Conservation (phyloP, 1,284 basidiomycete genomes). For the Puccinia hordei region DNA sequence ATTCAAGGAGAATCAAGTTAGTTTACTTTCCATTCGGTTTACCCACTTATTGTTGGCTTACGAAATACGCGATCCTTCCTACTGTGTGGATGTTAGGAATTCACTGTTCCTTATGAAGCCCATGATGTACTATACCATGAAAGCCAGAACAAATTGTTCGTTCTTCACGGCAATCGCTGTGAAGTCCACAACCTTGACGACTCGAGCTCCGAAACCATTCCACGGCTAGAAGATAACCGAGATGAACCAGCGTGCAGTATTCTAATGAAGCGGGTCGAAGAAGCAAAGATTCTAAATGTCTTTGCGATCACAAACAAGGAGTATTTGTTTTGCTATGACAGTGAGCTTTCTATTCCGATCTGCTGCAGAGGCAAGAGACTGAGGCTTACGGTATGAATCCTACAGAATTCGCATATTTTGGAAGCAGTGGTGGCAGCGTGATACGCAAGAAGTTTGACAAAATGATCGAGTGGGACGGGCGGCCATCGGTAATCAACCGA, state of each 20-base stretch:
- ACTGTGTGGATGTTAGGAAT: conserved; percentile 31
- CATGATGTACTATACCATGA: conserved; percentile 35
- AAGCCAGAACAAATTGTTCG: conserved; percentile 24
- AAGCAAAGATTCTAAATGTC: conserved; percentile 80
- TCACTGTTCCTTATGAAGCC: conserved; percentile 48
- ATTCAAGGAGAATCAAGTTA: conserved; percentile 29
- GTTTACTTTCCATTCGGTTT: neutral
- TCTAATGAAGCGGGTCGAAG: conserved; percentile 77
- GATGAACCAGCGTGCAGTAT: conserved; percentile 74
- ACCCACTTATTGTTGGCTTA: neutral
- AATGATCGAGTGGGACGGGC: conserved; percentile 93
- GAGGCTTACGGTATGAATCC: neutral
- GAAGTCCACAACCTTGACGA: conserved; percentile 75
- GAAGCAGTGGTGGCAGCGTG: conserved; percentile 76
- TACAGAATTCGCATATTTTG: conserved; percentile 80
- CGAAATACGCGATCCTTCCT: neutral
- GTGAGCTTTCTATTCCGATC: conserved; percentile 9
- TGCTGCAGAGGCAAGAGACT: neutral
- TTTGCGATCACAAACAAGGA: conserved; percentile 72
- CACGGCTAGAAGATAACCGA: conserved; percentile 61
- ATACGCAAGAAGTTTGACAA: conserved; percentile 64
- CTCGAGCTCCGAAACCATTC: conserved; percentile 68
- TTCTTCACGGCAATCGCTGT: conserved; percentile 28
- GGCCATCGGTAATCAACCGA: conserved; percentile 79
- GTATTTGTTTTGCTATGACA: conserved; percentile 89